A percentile compares a stretch with the other conserved stretches of the same genome.
Evolutionary conservation across 306 rosid genomes (phyloP).

Genomic region (Inga laurina): DNA sequence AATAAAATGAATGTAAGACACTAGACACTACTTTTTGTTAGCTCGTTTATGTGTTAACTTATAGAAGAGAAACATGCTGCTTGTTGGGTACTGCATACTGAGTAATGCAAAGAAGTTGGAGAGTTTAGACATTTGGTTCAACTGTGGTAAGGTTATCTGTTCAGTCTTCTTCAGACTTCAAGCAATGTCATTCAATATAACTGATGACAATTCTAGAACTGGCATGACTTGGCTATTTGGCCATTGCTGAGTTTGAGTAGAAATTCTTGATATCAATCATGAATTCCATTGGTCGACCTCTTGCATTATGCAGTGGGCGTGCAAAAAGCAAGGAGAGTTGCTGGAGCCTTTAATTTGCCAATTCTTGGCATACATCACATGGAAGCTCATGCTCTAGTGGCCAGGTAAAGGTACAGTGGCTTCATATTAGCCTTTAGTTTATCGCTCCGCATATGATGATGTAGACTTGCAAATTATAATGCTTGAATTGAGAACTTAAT

Average conservation of each 20-base stretch:
- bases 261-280: constrained; percentile 28
- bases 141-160: constrained; percentile 15
- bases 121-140: not conserved
- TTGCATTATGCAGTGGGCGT: constrained; percentile 78
- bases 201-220: not conserved
- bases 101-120: constrained; percentile 12
- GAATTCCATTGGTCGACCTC: constrained; percentile 25
- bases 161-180: constrained; percentile 9
- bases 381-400: constrained; percentile 99
- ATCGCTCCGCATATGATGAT: constrained; percentile 5
- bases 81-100: constrained; percentile 11
- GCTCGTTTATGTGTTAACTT: not conserved
- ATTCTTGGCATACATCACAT: constrained; percentile 93
- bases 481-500: constrained; percentile 23
- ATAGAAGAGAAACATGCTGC: not conserved
- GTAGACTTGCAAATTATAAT: constrained; percentile 3
- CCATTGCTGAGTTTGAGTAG: constrained; percentile 14
- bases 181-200: not conserved
- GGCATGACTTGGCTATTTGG: constrained; percentile 7
- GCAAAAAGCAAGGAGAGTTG: constrained; percentile 76
- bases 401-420: constrained; percentile 57
- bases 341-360: constrained; percentile 68
- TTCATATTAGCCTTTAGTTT: constrained; percentile 9
- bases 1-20: constrained; percentile 7
- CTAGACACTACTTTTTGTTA: constrained; percentile 1